Conservation (phyloP, 164 flowering plant genomes). For the Houttuynia cordata region DNA sequence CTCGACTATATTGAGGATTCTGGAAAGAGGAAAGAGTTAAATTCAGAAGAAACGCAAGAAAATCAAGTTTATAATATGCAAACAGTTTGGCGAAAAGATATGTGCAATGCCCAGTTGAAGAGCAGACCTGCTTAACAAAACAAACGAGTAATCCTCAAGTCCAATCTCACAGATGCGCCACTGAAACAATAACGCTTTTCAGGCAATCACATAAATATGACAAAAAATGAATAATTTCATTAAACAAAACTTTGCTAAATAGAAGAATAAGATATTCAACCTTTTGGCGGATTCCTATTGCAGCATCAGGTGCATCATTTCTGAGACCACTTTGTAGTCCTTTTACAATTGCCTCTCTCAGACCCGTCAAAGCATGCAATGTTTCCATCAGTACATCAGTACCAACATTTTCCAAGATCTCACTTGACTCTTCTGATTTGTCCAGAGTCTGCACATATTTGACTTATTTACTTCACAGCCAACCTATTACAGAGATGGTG, state of each 20-base stretch:
- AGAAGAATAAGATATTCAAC: conserved; percentile 18
- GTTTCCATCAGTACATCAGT: conserved; percentile 37
- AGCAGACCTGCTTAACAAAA: conserved; percentile 82
- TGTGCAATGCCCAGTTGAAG: no score
- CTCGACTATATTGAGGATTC: conserved; percentile 75
- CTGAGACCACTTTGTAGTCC: conserved; percentile 95
- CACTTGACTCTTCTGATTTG: conserved; percentile 28
- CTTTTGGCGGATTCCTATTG: conserved; percentile 98
- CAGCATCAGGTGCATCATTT: conserved; percentile 92
- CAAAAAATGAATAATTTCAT: no score
- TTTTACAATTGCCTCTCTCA: conserved; percentile 49
- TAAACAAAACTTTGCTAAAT: background rate
- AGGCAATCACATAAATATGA: background rate
- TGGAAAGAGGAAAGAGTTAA: conserved; percentile 7
- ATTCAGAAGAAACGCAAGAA: background rate
- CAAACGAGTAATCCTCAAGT: conserved; percentile 87
- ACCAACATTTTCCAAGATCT: conserved; percentile 16
- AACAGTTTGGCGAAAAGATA: background rate
- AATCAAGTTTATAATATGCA: background rate
- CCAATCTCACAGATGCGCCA: conserved; percentile 99
- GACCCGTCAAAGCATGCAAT: conserved; percentile 41
- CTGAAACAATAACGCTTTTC: conserved; percentile 24
- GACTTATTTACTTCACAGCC: no score
- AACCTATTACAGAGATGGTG: conserved; percentile 4
- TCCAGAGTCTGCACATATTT: conserved; percentile 44